Evolutionary conservation across 176 grass and related monocot genomes (phyloP), one percentile per base, ranked within the genome.

Genomic region (Bothriochloa decipiens): DNA sequence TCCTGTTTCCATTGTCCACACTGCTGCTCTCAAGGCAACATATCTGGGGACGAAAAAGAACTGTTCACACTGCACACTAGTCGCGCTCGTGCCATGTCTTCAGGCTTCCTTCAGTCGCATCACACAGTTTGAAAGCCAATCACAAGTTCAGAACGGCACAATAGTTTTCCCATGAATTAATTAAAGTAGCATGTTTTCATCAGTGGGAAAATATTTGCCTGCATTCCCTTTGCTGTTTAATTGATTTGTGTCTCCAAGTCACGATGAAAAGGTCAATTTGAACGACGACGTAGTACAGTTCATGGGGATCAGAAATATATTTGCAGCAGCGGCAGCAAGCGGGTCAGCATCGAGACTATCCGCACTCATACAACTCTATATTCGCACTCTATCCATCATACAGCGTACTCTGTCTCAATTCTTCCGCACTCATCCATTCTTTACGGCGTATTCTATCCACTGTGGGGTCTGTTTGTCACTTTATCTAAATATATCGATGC

Each of bases 1-100:
- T 68, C 43, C 27, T 68, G 41, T 65, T 65, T 42, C 40, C 55
- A 36, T 29, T 11, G 69, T 82, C 29, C 81, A 80, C 42, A 68
- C 63, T 18, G 27, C 16, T 75, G 72, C 46, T 22, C 46, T 74
- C 45, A 11, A 29, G 3, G 71, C 66, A 39, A 11, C 35, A 64
- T 4, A 17, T 18, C 1, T 4, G 11, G 11, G 12, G 0, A 67
- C n/a, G 0, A 13, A 35, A 66, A 68, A 22, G 4, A 35, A 2
- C 17, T 37, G 32, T 32, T 77, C 74, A 37, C 65, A 68, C 65
- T 11, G 55, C 77, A 17, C 29, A 32, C 29, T 32, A 32, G 29
- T 32, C 29, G 2, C 29, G 29, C 29, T 32, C 29, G n/a, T n/a
- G n/a, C n/a, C n/a, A 32, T 32, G 29, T 32, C 29, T 32, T 32